Evolutionary conservation across 345 rosid species (phyloP), one percentile per base, ranked within the genome.

Genomic region (Atalantia buxifolia): DNA sequence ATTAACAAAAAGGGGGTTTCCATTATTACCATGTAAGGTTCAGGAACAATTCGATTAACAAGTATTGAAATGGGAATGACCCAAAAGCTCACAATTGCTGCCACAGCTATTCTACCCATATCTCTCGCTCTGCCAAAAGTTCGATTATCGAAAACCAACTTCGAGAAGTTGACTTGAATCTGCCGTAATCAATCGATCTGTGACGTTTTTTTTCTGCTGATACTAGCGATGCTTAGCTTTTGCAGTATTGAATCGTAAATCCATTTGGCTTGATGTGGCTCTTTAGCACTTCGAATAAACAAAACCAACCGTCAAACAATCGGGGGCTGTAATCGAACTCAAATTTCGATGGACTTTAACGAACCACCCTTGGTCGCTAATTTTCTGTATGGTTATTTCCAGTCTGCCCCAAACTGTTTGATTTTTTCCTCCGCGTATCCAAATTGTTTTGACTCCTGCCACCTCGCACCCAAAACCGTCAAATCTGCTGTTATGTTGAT

Each of bases 1-100:
- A 50, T 2, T 61, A 33, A 76, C 35, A 4, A 66, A 67, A 76
- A 7, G 65, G 71, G 73, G 42, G 25, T 13, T 25, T 36, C 66
- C 12, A 62, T 22, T 30, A 78, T 83, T 75, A 93, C 99, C 99
- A 96, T 94, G 86, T 90, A 96, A 30, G 98, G 93, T 14, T 86
- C 90, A 1, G 94, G 92, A 77, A 94, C 97, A 81, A 91, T 84
- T 69, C 82, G 83, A 66, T 91, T 91, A 65, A 96, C 90, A 31
- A 96, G 81, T 14, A 94, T 79, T 82, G 97, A 89, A 16, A 85
- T 56, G 6, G 97, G 94, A 83, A 94, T 84, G 60, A 87, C 91
- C 97, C 97, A 96, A n/a, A 86, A 68, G 89, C 92, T 88, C 84
- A 86, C 92, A 10, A 91, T 83, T 62, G 85, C 85, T 28, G 87